Base-by-base conservation (phyloP, 1,139 yeast species). In the Lodderomyces metapsilosis region DNA sequence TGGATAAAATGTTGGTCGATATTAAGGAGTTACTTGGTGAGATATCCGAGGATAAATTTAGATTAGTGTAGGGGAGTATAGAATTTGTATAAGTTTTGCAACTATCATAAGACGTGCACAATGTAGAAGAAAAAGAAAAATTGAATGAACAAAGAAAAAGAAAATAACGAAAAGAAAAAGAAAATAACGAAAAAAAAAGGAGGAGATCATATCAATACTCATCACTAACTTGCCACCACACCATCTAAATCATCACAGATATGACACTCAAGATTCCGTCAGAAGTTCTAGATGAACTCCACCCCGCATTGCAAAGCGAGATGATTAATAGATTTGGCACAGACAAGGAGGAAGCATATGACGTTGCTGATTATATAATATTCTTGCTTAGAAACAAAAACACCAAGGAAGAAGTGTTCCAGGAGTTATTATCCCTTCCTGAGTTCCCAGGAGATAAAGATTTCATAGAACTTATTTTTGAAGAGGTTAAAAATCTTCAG, bases 281-380 rank as follows among this genome's bases (percentile, higher is more conserved):
- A 9, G 12, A 13, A 2, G 15, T 33, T 20, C 20, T 23, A 20
- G 12, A 10, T 10, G 20, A 30, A 18, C 40, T 37, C 10, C 66
- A 61, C 49, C 59, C 61, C 11, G 60, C 65, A 40, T 58, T 71
- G 46, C 57, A 61, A 16, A 63, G 61, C 34, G 77, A 72, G 52
- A 57, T 72, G 42, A 58, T 57, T 39, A 64, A 58, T 42, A 61
- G 68, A 43, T 71, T 51, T 51, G 56, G 53, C 45, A 49, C 45
- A 36, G 58, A 63, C 17, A 59, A 59, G 6, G 95, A 85, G 46
- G 95, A 88, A 57, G 81, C 88, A 24, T 79, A 71, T 36, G 88
- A 84, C 57, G 84, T 86, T 33, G 88, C 96, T 12, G 95, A 88
- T 57, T 88, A 80, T 57, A 80, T 88, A 46, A 76, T 83, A 17